A percentile compares a stretch with the other conserved stretches of the same genome.
Evolutionary conservation across 2,329 filamentous ascomycete genomes (phyloP).

Genomic region (Colletotrichum lini): DNA sequence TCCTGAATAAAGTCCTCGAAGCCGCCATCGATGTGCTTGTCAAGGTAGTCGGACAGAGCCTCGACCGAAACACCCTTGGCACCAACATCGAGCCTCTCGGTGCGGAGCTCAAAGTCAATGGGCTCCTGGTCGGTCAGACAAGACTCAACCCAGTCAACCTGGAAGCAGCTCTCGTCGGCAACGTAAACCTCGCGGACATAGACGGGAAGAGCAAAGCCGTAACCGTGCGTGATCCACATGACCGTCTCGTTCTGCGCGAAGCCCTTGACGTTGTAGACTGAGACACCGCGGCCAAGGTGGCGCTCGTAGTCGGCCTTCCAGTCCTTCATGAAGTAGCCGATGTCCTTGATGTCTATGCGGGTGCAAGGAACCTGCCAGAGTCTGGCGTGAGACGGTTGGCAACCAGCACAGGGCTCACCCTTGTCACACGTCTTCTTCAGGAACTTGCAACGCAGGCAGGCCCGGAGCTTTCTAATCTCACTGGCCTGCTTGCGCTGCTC

Average conservation of each 20-base stretch:
- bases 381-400: slow-evolving; percentile 94
- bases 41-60: slow-evolving; percentile 90
- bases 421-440: slow-evolving; percentile 99
- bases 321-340: slow-evolving; percentile 98
- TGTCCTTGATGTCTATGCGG: slow-evolving; percentile 98
- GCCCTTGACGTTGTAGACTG: slow-evolving; percentile 95
- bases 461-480: slow-evolving; percentile 94
- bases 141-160: slow-evolving; percentile 93
- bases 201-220: slow-evolving; percentile 92
- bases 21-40: slow-evolving; percentile 92
- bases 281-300: slow-evolving; percentile 88
- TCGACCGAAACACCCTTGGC: slow-evolving; percentile 87
- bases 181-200: slow-evolving; percentile 95
- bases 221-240: slow-evolving; percentile 96
- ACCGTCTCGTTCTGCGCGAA: slow-evolving; percentile 76
- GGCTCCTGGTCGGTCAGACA: slow-evolving; percentile 77
- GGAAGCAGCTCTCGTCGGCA: slow-evolving; percentile 91
- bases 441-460: slow-evolving; percentile 97
- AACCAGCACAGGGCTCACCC: slow-evolving; percentile 94
- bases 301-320: slow-evolving; percentile 98
- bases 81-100: slow-evolving; percentile 89
- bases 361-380: slow-evolving; percentile 99
- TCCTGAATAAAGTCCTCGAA: slow-evolving; percentile 96
- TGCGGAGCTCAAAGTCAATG: slow-evolving; percentile 87
- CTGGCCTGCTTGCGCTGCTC: slow-evolving; percentile 97